Conservation (phyloP, 306 rosid genomes). For the Vigna trinervia region DNA sequence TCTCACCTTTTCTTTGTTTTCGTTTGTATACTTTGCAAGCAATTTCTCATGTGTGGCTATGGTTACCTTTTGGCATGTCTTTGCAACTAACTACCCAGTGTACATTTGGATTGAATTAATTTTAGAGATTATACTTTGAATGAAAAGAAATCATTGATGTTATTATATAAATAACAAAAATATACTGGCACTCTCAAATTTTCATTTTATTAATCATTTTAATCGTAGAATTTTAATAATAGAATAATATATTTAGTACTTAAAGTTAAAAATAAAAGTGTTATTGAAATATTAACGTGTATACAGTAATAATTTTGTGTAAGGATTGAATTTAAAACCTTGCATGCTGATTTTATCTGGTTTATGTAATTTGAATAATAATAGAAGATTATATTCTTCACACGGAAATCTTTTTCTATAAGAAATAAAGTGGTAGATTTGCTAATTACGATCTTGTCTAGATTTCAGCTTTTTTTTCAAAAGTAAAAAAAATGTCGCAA, state of each 20-base stretch:
- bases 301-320: not conserved
- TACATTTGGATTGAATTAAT: not conserved
- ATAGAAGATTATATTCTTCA: too few species aligned
- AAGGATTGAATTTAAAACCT: not conserved
- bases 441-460: not conserved
- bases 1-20: constrained; percentile 12
- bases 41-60: not conserved
- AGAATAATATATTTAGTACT: too few species aligned
- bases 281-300: too few species aligned
- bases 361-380: too few species aligned
- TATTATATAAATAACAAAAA: not conserved
- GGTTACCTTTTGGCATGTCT: not conserved
- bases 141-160: not conserved
- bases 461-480: too few species aligned
- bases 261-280: too few species aligned
- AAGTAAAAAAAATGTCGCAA: too few species aligned
- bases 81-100: not conserved
- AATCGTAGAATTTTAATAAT: too few species aligned
- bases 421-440: not conserved
- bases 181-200: too few species aligned
- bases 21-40: not conserved
- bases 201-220: too few species aligned
- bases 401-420: too few species aligned
- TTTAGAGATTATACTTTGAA: not conserved
- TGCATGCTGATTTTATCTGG: too few species aligned